Base-by-base conservation (phyloP, 129 eudicot species). In the Escallonia rubra region DNA sequence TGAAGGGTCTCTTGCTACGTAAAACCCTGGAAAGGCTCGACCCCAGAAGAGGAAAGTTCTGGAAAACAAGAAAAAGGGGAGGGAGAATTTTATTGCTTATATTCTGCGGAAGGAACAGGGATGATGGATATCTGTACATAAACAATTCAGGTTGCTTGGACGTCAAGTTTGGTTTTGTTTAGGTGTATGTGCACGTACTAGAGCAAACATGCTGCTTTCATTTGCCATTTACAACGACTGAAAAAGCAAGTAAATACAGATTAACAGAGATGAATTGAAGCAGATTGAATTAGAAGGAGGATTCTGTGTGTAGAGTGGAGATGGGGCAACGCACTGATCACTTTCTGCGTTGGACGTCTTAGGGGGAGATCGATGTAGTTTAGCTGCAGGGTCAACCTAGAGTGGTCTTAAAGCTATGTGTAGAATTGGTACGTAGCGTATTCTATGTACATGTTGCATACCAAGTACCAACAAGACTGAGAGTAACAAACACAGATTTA, bases 151-250 rank as follows among this genome's bases (percentile, higher is more conserved):
- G 83, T 92, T 88, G 96, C 98, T 92, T 92, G 95, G 96, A 88
- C 87, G 95, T 80, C 89, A 92, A 92, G 98, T 86, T 86, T 82
- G 68, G 91, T 74, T 86, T 72, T 79, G 75, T 74, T 83, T 43
- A 54, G 65, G 76, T 82, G 75, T 80, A 65, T 68, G 61, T 43
- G 14, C 68, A 66, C 56, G 80, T 78, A 71, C 54, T 71, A 55
- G 66, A 72, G 59, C 40, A 66, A 52, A 74, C 9, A n/a, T 71
- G 70, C 57, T 51, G 64, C 62, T 67, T 63, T 43, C 41, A 75
- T 50, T 68, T 54, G 48, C 69, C 63, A 15, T 53, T 42, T 9
- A 48, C 42, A 10, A 60, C 13, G 48, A 40, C 23, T 59, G 39
- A 38, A 57, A 34, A 57, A 10, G 10, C 6, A 46, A 9, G 10